Evolutionary conservation across 75 land plant genomes (phyloP).

Genomic region (Cryptomeria japonica): DNA sequence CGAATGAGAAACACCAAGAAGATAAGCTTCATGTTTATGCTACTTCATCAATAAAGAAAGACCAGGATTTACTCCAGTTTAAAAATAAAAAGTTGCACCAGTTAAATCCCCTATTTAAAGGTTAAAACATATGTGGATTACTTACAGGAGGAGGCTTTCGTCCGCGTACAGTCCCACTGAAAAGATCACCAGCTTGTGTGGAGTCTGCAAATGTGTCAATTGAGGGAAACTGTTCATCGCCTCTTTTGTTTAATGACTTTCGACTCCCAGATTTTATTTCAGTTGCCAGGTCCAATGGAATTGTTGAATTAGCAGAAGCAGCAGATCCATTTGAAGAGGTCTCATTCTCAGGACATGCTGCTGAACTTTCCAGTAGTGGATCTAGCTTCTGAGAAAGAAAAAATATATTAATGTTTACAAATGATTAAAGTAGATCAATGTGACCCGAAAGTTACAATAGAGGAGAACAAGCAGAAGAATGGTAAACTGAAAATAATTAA

Average conservation of each 20-base stretch:
- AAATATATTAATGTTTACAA: background rate
- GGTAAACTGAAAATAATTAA: background rate
- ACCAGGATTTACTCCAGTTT: background rate
- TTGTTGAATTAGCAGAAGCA: slow-evolving; percentile 20
- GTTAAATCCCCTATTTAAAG: background rate
- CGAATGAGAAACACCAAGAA: background rate
- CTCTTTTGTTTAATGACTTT: slow-evolving; percentile 60
- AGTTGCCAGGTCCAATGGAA: slow-evolving; percentile 22
- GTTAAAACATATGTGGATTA: background rate
- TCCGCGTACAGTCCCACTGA: slow-evolving; percentile 43
- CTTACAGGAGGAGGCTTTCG: slow-evolving; percentile 53
- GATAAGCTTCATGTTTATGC: background rate
- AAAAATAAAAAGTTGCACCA: background rate
- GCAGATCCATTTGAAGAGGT: slow-evolving; percentile 20
- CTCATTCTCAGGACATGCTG: slow-evolving; percentile 25
- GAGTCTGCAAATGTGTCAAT: slow-evolving; percentile 55
- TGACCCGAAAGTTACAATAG: background rate
- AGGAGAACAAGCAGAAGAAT: background rate
- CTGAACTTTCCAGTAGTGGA: slow-evolving; percentile 12
- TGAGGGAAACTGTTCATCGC: slow-evolving; percentile 59
- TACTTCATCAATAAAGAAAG: background rate
- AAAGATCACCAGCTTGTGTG: slow-evolving; percentile 72
- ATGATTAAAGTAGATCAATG: background rate
- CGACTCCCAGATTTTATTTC: slow-evolving; percentile 31
- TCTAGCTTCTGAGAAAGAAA: slow-evolving; percentile 20